phyloP scores from a whole-genome alignment of 2,329 filamentous ascomycete genomes.

The Cadophora sp. region DNA sequence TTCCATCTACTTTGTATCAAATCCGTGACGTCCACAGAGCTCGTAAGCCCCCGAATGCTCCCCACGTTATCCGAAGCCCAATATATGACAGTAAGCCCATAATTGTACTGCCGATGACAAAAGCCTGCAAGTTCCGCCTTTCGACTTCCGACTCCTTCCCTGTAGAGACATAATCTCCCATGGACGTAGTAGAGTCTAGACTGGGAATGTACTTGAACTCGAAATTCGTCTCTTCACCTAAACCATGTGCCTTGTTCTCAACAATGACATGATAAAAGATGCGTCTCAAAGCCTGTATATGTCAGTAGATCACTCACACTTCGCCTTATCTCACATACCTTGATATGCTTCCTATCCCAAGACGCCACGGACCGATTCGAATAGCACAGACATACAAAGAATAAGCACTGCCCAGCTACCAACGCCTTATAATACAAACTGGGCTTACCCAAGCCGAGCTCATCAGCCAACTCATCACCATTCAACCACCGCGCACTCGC shows the following conservation, averaged over 20 bases:
- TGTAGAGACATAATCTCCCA: conserved; percentile 42
- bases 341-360: conserved; percentile 57
- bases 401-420: conserved; percentile 40
- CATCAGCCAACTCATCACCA: conserved; percentile 65
- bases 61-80: conserved; percentile 30
- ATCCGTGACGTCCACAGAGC: background rate
- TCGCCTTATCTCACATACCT: conserved; percentile 43
- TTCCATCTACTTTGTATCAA: conserved; percentile 5
- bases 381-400: conserved; percentile 45
- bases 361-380: conserved; percentile 55
- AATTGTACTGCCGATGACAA: conserved; percentile 49
- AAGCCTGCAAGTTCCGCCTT: conserved; percentile 53
- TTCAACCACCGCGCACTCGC: conserved; percentile 75
- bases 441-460: conserved; percentile 50
- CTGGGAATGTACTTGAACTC: conserved; percentile 75
- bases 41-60: conserved; percentile 12
- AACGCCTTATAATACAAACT: conserved; percentile 38
- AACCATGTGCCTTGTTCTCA: conserved; percentile 63
- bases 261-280: conserved; percentile 66
- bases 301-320: background rate
- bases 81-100: conserved; percentile 41
- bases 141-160: conserved; percentile 49
- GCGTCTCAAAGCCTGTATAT: conserved; percentile 25
- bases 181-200: conserved; percentile 49
- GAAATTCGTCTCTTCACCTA: conserved; percentile 69